Base-by-base conservation (phyloP, 371 early-diverging fungal species). In the Choanephora cucurbitarum region DNA sequence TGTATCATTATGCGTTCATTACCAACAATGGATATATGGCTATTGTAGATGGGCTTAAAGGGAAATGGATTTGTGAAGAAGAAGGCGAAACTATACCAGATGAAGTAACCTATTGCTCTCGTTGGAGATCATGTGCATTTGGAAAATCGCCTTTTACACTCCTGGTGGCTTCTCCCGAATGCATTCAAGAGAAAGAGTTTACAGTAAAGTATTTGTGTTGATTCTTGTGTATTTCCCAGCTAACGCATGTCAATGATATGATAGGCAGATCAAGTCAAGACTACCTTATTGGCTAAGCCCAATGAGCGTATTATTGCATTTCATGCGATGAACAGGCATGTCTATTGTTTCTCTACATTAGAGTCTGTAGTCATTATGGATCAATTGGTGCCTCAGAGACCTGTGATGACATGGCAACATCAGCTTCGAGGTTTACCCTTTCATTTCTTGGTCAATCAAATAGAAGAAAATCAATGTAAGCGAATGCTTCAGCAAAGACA, bases 1-100 rank as follows among this genome's bases (percentile, higher is more conserved):
- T n/a, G 5, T 37, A 44, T 2, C 43, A 64, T n/a, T 64, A 59
- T 40, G 9, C 51, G 14, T 59, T 50, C 31, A 46, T 34, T 1
- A 59, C 64, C 0, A 59, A 39, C 18, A 64, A 64, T 17, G 64
- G 64, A 4, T 64, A 52, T 15, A 51, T 21, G 9, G 45, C 60
- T n/a, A 18, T 64, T 14, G 42, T 58, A 5, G 56, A 64, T 43
- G 55, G 41, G 0, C 1, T 5, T 7, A 40, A 44, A 13, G 44
- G 51, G 4, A 52, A 46, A 19, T 15, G 43, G 4, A 0, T 59
- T 5, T 59, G 44, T 39, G 48, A 59, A 37, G 39, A 33, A 9
- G 10, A 24, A 17, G 28, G 28, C 28, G 60, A 55, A 13, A n/a
- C 41, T 0, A 28, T 47, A 7, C 19, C 44, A 23, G 46, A 45